Evolutionary conservation across 2,329 filamentous ascomycete species (phyloP), one percentile per base, ranked within the genome.

Genomic region (Neofusicoccum sp.): DNA sequence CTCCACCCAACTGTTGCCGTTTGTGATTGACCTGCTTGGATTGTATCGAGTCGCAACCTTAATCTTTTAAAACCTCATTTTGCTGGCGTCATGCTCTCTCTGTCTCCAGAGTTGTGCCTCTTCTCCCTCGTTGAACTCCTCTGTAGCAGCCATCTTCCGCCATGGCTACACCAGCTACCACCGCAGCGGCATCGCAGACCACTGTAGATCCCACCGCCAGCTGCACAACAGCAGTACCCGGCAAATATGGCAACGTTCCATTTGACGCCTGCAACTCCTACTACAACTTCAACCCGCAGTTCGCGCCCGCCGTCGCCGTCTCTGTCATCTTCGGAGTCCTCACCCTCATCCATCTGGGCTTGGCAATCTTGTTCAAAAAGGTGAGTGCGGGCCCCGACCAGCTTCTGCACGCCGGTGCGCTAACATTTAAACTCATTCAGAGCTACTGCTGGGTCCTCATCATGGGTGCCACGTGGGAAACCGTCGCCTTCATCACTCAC

Each of bases 361-460:
- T 66, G 26, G 69, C 69, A 12, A 49, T 71, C 33, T 16, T 61
- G 4, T 67, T 66, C 64, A 67, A 66, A 34, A 63, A 56, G 38
- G 51, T 44, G 43, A 14, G 44, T 41, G 30, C 14, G 40, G 11
- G 47, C 8, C 6, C 1, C 26, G 11, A 7, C 58, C 33, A 36
- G 30, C 44, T n/a, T n/a, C n/a, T 2, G 9, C 0, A 24, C 44
- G 45, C 24, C 28, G 48, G 2, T 7, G 2, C 6, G 16, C 12
- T 44, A 60, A 49, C 58, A 33, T 24, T 5, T 14, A 68, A 14
- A 1, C n/a, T 1, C 1, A 8, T 20, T 7, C n/a, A 78, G 61
- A 62, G 63, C 14, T 78, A 78, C 63, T 75, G 70, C 40, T 78
- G 74, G 76, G 75, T 80, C 3, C 73, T 82, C 8, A 73, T 79